phyloP scores from a whole-genome alignment of 495 filamentous ascomycete genomes.

The Clohesyomyces aquaticus region DNA sequence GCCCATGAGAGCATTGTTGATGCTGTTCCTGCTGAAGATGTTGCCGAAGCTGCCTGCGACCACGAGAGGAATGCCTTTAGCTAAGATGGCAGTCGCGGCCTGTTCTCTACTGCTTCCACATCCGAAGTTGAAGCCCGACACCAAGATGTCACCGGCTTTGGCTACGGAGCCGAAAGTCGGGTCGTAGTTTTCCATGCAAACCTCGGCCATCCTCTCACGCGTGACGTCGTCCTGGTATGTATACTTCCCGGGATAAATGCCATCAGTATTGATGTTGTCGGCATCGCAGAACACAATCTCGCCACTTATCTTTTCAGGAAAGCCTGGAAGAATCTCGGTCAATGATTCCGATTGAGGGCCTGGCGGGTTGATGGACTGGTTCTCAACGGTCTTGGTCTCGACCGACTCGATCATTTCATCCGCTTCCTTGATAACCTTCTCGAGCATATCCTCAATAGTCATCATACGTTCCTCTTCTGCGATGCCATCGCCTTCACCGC shows the following conservation, averaged over 20 bases:
- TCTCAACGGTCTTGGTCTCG: conserved; percentile 46
- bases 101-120: conserved; percentile 83
- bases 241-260: conserved; percentile 88
- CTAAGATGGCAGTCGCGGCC: conserved; percentile 85
- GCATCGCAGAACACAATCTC: conserved; percentile 73
- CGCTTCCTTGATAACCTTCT: conserved; percentile 66
- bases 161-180: conserved; percentile 63
- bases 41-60: conserved; percentile 86
- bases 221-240: conserved; percentile 88
- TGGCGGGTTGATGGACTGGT: conserved; percentile 20
- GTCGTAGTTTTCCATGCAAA: conserved; percentile 95
- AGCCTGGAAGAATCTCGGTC: conserved; percentile 70
- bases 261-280: conserved; percentile 77
- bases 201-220: conserved; percentile 76
- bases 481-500: conserved; percentile 72
- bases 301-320: conserved; percentile 66
- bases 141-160: conserved; percentile 73
- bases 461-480: conserved; percentile 62
- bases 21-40: conserved; percentile 84
- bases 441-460: conserved; percentile 68
- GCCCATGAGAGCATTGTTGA: conserved; percentile 90
- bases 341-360: conserved; percentile 31
- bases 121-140: conserved; percentile 89
- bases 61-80: conserved; percentile 81
- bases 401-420: conserved; percentile 64